Evolutionary conservation across 169 alveolate genomes (phyloP).

Genomic region (Theileria sp.): DNA sequence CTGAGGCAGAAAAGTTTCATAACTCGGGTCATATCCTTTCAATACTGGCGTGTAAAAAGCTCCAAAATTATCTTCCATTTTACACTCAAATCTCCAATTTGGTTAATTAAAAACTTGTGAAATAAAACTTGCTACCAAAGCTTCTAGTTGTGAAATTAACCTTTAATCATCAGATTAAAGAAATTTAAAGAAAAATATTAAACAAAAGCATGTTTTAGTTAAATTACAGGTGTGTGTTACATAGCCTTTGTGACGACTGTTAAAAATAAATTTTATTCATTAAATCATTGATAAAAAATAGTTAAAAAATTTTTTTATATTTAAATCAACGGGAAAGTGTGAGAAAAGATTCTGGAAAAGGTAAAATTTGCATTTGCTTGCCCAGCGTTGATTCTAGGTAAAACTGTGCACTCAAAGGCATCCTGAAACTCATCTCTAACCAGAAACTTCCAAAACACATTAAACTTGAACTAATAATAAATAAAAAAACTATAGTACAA

Average conservation of each 20-base stretch:
- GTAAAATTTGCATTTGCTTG: background rate
- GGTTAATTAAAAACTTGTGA: background rate
- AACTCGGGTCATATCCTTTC: background rate
- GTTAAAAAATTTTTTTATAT: background rate
- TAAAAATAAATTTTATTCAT: too few relatives aligned
- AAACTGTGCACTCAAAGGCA: constrained; percentile 26
- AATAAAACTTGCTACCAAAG: background rate
- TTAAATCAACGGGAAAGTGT: constrained; percentile 19
- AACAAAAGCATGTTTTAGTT: background rate
- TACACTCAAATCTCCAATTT: background rate
- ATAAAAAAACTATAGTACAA: background rate
- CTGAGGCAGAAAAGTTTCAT: background rate
- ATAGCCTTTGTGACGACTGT: background rate
- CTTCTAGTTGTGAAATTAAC: background rate
- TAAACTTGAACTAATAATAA: background rate
- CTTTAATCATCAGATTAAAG: background rate
- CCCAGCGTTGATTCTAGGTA: constrained; percentile 23
- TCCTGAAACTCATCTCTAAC: background rate
- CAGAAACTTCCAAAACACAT: background rate
- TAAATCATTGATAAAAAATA: background rate
- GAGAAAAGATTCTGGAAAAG: background rate
- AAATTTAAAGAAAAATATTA: background rate
- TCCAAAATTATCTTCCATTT: background rate
- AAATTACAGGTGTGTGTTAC: background rate
- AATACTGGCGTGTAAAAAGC: background rate